Conservation (phyloP, 768 basidiomycete species). For the Coprinellus aureogranulatus region DNA sequence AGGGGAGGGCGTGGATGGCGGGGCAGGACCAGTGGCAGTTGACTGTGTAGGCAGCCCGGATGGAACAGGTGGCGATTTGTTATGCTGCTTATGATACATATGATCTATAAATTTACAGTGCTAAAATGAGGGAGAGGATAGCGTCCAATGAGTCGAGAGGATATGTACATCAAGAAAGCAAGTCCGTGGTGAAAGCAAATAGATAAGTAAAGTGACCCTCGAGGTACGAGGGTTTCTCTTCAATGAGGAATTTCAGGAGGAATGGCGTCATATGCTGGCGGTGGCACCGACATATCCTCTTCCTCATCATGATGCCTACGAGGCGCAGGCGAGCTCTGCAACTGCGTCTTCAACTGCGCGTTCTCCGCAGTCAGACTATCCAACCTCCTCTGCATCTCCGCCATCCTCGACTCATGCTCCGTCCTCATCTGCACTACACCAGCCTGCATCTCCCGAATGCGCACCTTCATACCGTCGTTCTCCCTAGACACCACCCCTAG, state of each 20-base stretch:
- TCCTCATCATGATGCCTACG: constrained; percentile 6
- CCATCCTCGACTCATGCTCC: constrained; percentile 17
- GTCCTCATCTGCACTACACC: constrained; percentile 17
- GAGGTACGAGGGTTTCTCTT: not conserved
- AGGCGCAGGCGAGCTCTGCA: constrained; percentile 6
- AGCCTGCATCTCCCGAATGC: constrained; percentile 26
- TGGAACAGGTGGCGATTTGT: too few relatives aligned
- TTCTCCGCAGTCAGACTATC: constrained; percentile 27
- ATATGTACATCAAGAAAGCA: too few relatives aligned
- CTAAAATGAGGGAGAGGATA: too few relatives aligned
- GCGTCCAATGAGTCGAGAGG: too few relatives aligned
- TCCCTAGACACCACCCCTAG: constrained; percentile 29
- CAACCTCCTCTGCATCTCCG: constrained; percentile 25
- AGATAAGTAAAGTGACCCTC: too few relatives aligned
- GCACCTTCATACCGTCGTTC: constrained; percentile 34
- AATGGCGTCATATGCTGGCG: constrained; percentile 33
- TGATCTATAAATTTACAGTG: too few relatives aligned
- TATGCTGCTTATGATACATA: too few relatives aligned
- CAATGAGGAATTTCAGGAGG: not conserved
- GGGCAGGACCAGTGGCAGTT: constrained; percentile 41
- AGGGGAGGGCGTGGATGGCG: constrained; percentile 36
- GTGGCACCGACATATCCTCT: constrained; percentile 27
- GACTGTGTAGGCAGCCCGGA: constrained; percentile 27
- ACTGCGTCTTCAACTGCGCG: constrained; percentile 23
- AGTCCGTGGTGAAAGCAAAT: too few relatives aligned